A percentile compares a stretch with the other conserved stretches of the same genome.
These are phyloP conservation scores for Boletus coccyginus DNA, from an alignment of 768 basidiomycete species.

Conservation along the genomic window DNA sequence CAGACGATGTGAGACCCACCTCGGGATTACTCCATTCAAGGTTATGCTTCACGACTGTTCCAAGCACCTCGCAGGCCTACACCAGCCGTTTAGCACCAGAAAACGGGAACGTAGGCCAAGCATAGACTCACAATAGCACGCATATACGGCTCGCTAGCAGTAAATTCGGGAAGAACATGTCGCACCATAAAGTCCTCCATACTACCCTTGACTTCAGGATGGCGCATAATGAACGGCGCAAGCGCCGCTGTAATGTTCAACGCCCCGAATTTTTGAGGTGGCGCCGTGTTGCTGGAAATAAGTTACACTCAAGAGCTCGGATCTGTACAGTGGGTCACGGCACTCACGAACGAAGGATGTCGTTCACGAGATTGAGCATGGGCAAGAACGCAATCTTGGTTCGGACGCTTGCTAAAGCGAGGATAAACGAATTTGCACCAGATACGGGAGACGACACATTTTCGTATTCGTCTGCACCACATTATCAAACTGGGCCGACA, in stretches of 20 bases:
- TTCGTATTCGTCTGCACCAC: conserved; percentile 75
- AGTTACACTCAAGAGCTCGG: not conserved
- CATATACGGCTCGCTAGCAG: conserved; percentile 65
- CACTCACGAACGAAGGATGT: conserved; percentile 63
- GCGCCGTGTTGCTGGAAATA: conserved; percentile 41
- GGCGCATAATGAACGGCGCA: conserved; percentile 77
- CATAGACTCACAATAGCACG: conserved; percentile 63
- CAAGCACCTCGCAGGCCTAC: conserved; percentile 80
- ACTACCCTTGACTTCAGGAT: conserved; percentile 71
- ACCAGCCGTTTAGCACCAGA: not conserved
- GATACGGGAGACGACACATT: conserved; percentile 73
- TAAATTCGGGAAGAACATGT: conserved; percentile 74
- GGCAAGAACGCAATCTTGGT: conserved; percentile 82
- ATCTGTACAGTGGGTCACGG: not conserved
- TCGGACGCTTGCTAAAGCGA: conserved; percentile 73
- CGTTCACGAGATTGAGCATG: conserved; percentile 75
- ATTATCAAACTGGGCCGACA: not conserved
- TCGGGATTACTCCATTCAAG: conserved; percentile 63
- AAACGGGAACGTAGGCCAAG: not conserved
- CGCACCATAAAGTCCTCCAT: conserved; percentile 78
- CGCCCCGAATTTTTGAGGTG: conserved; percentile 78
- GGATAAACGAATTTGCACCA: conserved; percentile 77
- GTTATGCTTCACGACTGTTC: conserved; percentile 67
- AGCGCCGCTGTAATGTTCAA: conserved; percentile 79
- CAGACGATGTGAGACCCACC: conserved; percentile 34